Evolutionary conservation across 2,329 filamentous ascomycete genomes (phyloP), one percentile per base, ranked within the genome.

Genomic region (Trichoderma brevicompactum): DNA sequence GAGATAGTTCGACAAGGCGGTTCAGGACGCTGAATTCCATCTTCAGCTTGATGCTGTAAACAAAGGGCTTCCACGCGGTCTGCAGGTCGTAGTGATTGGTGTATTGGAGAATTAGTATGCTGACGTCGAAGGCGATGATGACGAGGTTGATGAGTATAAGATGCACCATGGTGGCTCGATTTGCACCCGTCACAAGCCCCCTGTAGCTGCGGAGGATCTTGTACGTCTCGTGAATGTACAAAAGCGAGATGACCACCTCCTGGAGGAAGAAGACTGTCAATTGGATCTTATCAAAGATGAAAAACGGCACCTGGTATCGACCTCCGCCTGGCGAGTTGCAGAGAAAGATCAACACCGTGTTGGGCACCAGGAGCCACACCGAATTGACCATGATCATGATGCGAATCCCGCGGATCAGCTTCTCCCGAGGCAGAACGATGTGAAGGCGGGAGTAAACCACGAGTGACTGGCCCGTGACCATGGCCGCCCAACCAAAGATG

Each of bases 391-490:
- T 78, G 63, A 89, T 88, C 81, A 89, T 85, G 67, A 70, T 77
- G 2, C 87, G 78, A 0, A 86, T 80, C 10, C 78, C 77, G 3
- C 79, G 79, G 1, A 88, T 77, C 12, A 82, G 73, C 3, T 74
- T 74, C 3, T 79, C 63, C 77, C 85, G 82, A 23, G 79, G 80
- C 2, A 85, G 76, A 15, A 89, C 80, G 2, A 89, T 79, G 70
- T 88, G 85, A 0, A 89, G 79, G 2, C 87, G 81, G 2, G 85
- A 88, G 75, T 86, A 89, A 1, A 89, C 76, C 1, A 89, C 86
- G 6, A 88, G 70, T 0, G 82, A 82, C 70, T 88, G 85, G 0
- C 86, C 87, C 3, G 85, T 86, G 0, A 88, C 81, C 83, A 88
- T 86, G 7, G 69, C 68, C 10, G 70, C 67, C 74, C 74, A 75